phyloP scores from a whole-genome alignment of 345 rosid genomes.

The Sisymbrium altissimum region DNA sequence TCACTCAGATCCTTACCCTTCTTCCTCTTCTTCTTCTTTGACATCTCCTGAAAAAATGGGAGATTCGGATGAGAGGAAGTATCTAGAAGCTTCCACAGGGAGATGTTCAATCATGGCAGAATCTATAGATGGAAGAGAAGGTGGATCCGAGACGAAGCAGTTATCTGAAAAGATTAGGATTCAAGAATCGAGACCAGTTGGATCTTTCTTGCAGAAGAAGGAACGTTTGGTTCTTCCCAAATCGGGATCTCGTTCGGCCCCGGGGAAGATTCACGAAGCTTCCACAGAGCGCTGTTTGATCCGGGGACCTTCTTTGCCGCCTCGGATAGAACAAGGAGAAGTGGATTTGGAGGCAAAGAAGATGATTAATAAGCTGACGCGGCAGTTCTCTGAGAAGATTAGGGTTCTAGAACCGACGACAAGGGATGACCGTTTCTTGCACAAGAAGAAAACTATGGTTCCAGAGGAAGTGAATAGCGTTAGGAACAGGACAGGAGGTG shows the following conservation, averaged over 20 bases:
- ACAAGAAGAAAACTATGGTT: constrained; percentile 1
- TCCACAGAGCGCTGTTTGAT: constrained; percentile 19
- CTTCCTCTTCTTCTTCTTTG: constrained; percentile 34
- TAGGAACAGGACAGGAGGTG: constrained; percentile 13
- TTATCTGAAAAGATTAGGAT: constrained; percentile 16
- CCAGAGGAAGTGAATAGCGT: constrained; percentile 10
- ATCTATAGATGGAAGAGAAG: constrained; percentile 12
- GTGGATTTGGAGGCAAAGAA: constrained; percentile 24
- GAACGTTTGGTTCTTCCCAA: not conserved
- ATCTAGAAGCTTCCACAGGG: constrained; percentile 8
- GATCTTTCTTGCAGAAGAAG: constrained; percentile 23
- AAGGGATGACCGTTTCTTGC: constrained; percentile 21
- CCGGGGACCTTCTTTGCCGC: constrained; percentile 39
- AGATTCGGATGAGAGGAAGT: constrained; percentile 15
- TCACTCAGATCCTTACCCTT: constrained; percentile 62
- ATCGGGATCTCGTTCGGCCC: constrained; percentile 20
- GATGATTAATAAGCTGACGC: constrained; percentile 31
- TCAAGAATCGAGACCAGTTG: constrained; percentile 22
- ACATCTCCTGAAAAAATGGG: constrained; percentile 13
- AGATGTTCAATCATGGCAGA: not conserved
- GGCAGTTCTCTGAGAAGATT: constrained; percentile 46
- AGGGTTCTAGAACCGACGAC: constrained; percentile 24
- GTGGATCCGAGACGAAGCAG: constrained; percentile 13
- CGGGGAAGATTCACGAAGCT: constrained; percentile 29
- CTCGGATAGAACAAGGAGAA: constrained; percentile 26